phyloP scores from a whole-genome alignment of 177 flowering plant genomes.

The Vitis hybrid region DNA sequence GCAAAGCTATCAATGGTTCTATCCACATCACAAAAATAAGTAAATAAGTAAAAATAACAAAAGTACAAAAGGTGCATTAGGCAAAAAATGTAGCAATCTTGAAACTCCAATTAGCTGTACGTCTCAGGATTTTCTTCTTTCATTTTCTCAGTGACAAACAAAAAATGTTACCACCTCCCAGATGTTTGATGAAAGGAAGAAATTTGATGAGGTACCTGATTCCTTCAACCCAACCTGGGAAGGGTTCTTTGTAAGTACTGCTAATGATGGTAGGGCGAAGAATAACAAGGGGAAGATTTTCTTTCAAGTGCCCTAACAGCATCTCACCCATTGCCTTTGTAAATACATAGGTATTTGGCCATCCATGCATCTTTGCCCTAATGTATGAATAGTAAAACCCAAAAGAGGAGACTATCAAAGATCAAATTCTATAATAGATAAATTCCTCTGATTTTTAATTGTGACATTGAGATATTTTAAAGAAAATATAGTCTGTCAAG shows the following conservation, averaged over 20 bases:
- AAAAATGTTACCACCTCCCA: background rate
- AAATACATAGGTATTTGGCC: slow-evolving; percentile 85
- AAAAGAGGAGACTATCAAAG: background rate
- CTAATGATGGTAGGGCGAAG: slow-evolving; percentile 77
- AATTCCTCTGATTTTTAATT: too few species aligned
- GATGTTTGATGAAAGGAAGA: background rate
- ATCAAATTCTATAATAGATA: too few species aligned
- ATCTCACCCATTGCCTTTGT: slow-evolving; percentile 90
- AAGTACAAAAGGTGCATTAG: too few species aligned
- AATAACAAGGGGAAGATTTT: slow-evolving; percentile 46
- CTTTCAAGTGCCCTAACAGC: slow-evolving; percentile 49
- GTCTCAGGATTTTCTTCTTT: background rate
- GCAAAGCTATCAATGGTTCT: slow-evolving; percentile 67
- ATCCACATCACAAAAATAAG: slow-evolving; percentile 2
- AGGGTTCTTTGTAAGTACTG: slow-evolving; percentile 75
- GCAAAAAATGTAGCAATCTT: too few species aligned
- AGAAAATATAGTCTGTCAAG: too few species aligned
- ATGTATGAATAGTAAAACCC: background rate
- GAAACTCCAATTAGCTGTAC: too few species aligned
- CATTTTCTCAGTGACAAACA: background rate
- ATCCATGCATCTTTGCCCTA: slow-evolving; percentile 65
- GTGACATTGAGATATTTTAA: too few species aligned
- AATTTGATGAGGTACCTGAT: slow-evolving; percentile 35
- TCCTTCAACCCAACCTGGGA: slow-evolving; percentile 88
- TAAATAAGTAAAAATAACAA: background rate